Evolutionary conservation across 2,329 filamentous ascomycete genomes (phyloP).

Genomic region (Anisogramma anomala): DNA sequence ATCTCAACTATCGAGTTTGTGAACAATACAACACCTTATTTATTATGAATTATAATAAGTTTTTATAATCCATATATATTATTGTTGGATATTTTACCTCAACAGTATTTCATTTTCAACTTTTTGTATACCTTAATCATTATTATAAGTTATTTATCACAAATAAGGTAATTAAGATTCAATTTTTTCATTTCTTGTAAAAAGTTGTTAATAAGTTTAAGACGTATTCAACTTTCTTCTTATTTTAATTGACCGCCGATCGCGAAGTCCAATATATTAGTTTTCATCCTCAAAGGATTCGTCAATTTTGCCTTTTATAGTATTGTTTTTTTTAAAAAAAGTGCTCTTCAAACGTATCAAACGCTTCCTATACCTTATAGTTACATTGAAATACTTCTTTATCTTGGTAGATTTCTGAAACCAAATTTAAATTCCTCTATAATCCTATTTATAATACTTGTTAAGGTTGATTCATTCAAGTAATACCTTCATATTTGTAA

Average conservation of each 20-base stretch:
- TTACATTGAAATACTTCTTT: no score
- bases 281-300: conserved; percentile 18
- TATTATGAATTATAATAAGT: conserved; percentile 20
- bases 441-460: no score
- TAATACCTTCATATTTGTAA: no score
- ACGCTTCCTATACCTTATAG: no score
- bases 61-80: conserved; percentile 19
- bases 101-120: conserved; percentile 18
- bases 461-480: no score
- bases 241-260: conserved; percentile 15
- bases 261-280: conserved; percentile 14
- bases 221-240: conserved; percentile 7
- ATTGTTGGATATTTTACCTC: conserved; percentile 10
- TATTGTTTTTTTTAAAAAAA: no score
- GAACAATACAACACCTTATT: neutral
- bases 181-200: conserved; percentile 12
- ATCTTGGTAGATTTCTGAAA: no score
- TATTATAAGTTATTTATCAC: conserved; percentile 19
- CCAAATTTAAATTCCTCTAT: no score
- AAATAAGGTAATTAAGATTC: conserved; percentile 20
- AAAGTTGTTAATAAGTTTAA: conserved; percentile 10
- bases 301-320: no score
- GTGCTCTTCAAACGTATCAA: no score
- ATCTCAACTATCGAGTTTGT: neutral
- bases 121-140: conserved; percentile 19